Percentiles rank a stretch among this genome's conserved stretches.
Evolutionary conservation across 805 yeast species (phyloP).

Genomic region (Brettanomyces naardenensis): DNA sequence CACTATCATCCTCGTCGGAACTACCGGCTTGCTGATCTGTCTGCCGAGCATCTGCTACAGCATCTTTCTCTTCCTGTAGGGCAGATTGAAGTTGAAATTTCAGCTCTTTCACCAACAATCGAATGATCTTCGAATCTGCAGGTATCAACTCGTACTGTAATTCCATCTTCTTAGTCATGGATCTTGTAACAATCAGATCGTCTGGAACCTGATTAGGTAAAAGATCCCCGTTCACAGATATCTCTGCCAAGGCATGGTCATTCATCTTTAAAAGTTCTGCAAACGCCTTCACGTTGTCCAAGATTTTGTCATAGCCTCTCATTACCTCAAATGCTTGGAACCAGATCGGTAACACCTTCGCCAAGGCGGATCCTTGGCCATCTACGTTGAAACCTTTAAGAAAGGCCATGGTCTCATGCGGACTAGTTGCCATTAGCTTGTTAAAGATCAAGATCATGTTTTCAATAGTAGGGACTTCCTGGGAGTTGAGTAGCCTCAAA

Average conservation of each 20-base stretch:
- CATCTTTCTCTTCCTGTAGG: conserved; percentile 32
- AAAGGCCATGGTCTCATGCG: conserved; percentile 56
- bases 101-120: conserved; percentile 62
- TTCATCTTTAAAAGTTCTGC: conserved; percentile 54
- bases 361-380: conserved; percentile 33
- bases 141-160: conserved; percentile 56
- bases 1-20: conserved; percentile 1
- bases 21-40: background rate
- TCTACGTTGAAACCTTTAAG: conserved; percentile 34
- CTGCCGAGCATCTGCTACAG: conserved; percentile 13
- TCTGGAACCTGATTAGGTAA: conserved; percentile 43
- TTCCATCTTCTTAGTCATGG: conserved; percentile 66
- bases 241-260: conserved; percentile 40
- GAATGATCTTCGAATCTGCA: conserved; percentile 64
- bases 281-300: conserved; percentile 61
- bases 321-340: conserved; percentile 71
- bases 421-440: conserved; percentile 54
- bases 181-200: conserved; percentile 74
- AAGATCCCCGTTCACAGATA: conserved; percentile 72
- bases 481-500: conserved; percentile 53
- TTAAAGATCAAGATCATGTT: conserved; percentile 73
- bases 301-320: conserved; percentile 68
- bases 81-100: conserved; percentile 44
- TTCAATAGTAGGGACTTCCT: conserved; percentile 67
- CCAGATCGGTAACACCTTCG: conserved; percentile 70